A percentile compares a stretch with the other conserved stretches of the same genome.
Conservation (phyloP, 2,329 filamentous ascomycete genomes). For the Ceratocystis destructans region DNA sequence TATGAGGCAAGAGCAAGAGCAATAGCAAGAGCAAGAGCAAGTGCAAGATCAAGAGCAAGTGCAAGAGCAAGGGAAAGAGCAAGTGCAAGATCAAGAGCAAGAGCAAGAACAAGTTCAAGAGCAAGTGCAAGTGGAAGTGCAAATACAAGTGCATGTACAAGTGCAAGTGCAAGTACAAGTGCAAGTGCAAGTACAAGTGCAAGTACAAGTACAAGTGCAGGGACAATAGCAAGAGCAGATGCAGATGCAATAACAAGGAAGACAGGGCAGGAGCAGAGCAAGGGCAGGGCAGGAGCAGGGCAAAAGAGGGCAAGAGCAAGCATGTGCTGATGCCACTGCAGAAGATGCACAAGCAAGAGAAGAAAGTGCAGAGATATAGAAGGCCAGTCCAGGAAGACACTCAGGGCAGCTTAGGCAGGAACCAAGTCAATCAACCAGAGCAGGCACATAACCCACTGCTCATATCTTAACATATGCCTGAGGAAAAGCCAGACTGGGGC, state of each 20-base stretch:
- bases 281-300: neutral
- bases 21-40: neutral
- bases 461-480: neutral
- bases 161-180: no score
- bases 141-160: neutral
- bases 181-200: no score
- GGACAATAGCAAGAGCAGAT: no score
- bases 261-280: no score
- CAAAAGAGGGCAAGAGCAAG: neutral
- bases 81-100: neutral
- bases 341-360: no score
- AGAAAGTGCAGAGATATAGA: no score
- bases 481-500: neutral
- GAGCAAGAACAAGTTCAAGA: neutral
- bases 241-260: no score
- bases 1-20: neutral
- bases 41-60: no score
- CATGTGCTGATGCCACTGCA: no score
- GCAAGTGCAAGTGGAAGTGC: neutral
- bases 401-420: neutral
- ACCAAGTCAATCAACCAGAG: neutral
- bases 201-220: no score
- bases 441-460: neutral
- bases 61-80: no score
- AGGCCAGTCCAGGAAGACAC: no score